A percentile compares a stretch with the other conserved stretches of the same genome.
phyloP scores from a whole-genome alignment of 2,329 filamentous ascomycete species.

The Incumbomyces lentus region DNA sequence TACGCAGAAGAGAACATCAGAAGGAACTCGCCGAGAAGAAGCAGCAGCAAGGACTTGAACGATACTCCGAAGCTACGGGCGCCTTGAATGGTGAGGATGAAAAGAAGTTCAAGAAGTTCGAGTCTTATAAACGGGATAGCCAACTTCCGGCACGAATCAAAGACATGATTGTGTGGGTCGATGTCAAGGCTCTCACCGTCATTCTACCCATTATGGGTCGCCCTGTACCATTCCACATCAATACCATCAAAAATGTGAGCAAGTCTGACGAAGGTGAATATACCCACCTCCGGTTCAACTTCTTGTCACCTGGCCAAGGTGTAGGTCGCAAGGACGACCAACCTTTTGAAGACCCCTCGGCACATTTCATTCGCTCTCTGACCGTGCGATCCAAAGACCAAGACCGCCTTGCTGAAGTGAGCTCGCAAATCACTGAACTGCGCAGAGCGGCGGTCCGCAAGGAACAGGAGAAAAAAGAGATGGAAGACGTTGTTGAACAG shows the following conservation, averaged over 20 bases:
- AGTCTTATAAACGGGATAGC: slow-evolving; percentile 97
- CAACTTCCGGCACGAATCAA: slow-evolving; percentile 75
- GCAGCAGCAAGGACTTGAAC: slow-evolving; percentile 72
- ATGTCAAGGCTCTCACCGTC: slow-evolving; percentile 79
- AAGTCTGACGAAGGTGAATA: slow-evolving; percentile 94
- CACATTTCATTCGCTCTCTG: slow-evolving; percentile 89
- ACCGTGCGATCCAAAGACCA: slow-evolving; percentile 90
- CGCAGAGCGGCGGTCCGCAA: slow-evolving; percentile 86
- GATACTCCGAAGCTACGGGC: slow-evolving; percentile 75
- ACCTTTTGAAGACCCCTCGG: slow-evolving; percentile 90
- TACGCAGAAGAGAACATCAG: slow-evolving; percentile 79
- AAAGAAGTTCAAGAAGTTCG: slow-evolving; percentile 98
- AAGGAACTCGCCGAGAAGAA: slow-evolving; percentile 81
- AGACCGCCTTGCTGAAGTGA: slow-evolving; percentile 79
- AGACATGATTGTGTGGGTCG: slow-evolving; percentile 81
- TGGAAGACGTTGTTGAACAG: slow-evolving; percentile 98
- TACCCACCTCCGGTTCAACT: slow-evolving; percentile 91
- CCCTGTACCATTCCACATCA: slow-evolving; percentile 94
- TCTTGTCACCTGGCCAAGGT: slow-evolving; percentile 91
- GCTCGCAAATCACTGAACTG: slow-evolving; percentile 87
- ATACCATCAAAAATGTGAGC: slow-evolving; percentile 97
- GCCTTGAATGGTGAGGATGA: slow-evolving; percentile 82
- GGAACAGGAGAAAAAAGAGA: slow-evolving; percentile 97
- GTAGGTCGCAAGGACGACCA: slow-evolving; percentile 96
- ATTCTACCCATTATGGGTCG: slow-evolving; percentile 95